Evolutionary conservation across 164 flowering plant genomes (phyloP).

Genomic region (Vitis rupestris): DNA sequence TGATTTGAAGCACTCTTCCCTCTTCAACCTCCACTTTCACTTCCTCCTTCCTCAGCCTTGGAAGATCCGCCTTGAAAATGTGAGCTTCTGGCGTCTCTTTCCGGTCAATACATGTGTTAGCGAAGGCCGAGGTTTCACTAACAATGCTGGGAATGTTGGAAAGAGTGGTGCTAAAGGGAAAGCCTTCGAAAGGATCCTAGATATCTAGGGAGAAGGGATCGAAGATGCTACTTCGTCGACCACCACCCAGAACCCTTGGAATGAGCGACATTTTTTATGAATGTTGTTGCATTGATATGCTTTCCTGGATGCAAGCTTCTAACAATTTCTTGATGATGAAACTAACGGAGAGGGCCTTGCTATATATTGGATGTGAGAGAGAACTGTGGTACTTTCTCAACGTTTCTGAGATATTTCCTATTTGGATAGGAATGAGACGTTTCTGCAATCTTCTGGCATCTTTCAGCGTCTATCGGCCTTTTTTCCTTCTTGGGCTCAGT

Average conservation of each 20-base stretch:
- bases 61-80: slow-evolving; percentile 15
- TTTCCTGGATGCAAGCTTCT: no score
- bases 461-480: no score
- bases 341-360: no score
- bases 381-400: no score
- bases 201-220: slow-evolving; percentile 27
- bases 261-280: neutral
- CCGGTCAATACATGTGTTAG: slow-evolving; percentile 18
- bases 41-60: slow-evolving; percentile 24
- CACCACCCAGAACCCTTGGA: slow-evolving; percentile 19
- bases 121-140: slow-evolving; percentile 11
- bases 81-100: slow-evolving; percentile 22
- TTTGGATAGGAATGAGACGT: no score
- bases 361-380: no score
- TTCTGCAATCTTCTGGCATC: no score
- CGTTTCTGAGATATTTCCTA: no score
- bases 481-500: no score
- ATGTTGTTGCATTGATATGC: neutral
- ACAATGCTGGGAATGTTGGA: neutral
- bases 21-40: slow-evolving; percentile 29
- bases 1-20: slow-evolving; percentile 24
- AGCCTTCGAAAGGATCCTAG: slow-evolving; percentile 26
- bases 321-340: no score
- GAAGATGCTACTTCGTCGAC: slow-evolving; percentile 21
- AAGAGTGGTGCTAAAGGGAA: neutral